phyloP scores from a whole-genome alignment of 1,284 basidiomycete species.

The Irpex rosettiformis region DNA sequence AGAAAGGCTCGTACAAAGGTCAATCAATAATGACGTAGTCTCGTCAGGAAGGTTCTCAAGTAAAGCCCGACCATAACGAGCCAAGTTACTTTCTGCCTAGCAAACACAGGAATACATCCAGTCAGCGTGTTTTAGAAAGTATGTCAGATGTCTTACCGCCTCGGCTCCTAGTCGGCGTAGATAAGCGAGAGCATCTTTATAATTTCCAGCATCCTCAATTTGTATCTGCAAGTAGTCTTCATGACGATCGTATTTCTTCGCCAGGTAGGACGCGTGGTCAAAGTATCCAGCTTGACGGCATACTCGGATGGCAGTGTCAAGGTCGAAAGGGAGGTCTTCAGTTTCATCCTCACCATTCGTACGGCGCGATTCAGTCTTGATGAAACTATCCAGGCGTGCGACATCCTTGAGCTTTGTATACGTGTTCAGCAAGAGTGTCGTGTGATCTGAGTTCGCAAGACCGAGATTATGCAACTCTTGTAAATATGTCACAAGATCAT shows the following conservation, averaged over 20 bases:
- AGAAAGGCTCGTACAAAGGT: conserved; percentile 79
- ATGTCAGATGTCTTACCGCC: conserved; percentile 51
- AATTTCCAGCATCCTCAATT: conserved; percentile 89
- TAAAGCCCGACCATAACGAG: conserved; percentile 82
- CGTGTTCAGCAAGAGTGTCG: conserved; percentile 91
- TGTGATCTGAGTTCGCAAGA: conserved; percentile 95
- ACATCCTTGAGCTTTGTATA: conserved; percentile 97
- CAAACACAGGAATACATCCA: background rate
- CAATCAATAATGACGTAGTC: conserved; percentile 89
- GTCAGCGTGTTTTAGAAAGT: conserved; percentile 5
- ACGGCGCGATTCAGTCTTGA: conserved; percentile 74
- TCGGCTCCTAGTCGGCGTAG: conserved; percentile 75
- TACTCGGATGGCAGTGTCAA: conserved; percentile 95
- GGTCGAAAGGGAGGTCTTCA: conserved; percentile 86
- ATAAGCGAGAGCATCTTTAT: conserved; percentile 79
- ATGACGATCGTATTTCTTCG: conserved; percentile 86
- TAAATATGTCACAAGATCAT: conserved; percentile 92
- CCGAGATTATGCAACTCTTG: conserved; percentile 91
- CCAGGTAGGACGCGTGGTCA: conserved; percentile 92
- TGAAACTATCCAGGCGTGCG: conserved; percentile 84
- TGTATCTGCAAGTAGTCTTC: conserved; percentile 94
- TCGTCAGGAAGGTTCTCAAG: conserved; percentile 80
- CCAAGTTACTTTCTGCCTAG: conserved; percentile 79
- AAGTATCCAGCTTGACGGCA: conserved; percentile 97
- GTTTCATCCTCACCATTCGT: conserved; percentile 30